Evolutionary conservation across 352 stramenopile genomes (phyloP), one percentile per base, ranked within the genome.

Genomic region (Phytopythium helicoides): DNA sequence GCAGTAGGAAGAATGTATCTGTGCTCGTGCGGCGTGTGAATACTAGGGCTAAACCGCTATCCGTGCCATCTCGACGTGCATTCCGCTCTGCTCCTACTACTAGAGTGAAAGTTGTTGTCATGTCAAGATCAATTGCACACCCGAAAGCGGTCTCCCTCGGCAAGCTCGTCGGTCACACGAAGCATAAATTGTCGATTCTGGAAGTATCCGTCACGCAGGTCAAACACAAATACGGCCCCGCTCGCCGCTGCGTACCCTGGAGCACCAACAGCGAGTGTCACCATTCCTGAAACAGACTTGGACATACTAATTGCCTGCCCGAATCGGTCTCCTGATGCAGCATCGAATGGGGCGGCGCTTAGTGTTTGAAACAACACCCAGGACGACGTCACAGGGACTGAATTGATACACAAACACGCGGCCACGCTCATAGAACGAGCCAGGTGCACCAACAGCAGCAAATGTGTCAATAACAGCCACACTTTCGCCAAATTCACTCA

Each of bases 401-500:
- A 67, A 89, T 44, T 88, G 69, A 52, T 95, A 95, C 18, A 95
- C 66, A 22, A 82, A 95, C 6, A 75, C 85, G 19, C 81, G 78
- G 0, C 85, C 83, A 54, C 85, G 46, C 39, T 89, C 71, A 9
- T 68, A 16, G 54, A 62, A 85, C 0, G 81, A 58, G 0, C 79
- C 79, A 2, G 83, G 85, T 0, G 83, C 83, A 9, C 77, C 83
- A 14, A 93, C 62, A 0, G 68, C 76, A 15, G 76, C 79, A 47
- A 80, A 89, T 9, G 63, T 76, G 6, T 73, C 54, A 15, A 73
- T 62, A 3, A 91, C 47, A 0, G 73, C 66, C 1, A 92, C 79
- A 16, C 65, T 52, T 2, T 44, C 54, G 10, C 81, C 85, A 28
- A 77, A 93, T 22, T 93, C 85, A 41, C 66, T 68, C 6, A 88